Conservation (phyloP, 2,329 filamentous ascomycete species). For the Phaeophleospora eucalypticola region DNA sequence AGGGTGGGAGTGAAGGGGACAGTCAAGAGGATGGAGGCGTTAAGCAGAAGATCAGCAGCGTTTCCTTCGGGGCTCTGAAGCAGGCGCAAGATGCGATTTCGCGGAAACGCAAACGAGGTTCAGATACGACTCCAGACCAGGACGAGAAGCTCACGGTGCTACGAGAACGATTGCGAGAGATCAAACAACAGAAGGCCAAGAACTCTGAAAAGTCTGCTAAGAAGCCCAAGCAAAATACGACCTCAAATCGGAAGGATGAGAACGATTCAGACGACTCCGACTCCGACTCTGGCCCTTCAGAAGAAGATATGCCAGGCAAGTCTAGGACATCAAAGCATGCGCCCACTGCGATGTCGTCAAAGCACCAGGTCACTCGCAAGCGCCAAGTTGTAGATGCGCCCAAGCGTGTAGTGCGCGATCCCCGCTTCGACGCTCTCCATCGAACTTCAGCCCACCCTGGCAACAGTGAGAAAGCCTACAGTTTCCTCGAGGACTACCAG, state of each 20-base stretch:
- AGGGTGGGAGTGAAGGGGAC: constrained; percentile 28
- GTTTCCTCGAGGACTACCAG: constrained; percentile 83
- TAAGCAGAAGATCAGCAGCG: constrained; percentile 49
- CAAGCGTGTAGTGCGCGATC: constrained; percentile 67
- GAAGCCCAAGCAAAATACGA: constrained; percentile 11
- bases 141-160: constrained; percentile 46
- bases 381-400: constrained; percentile 64
- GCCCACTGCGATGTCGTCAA: constrained; percentile 75
- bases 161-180: constrained; percentile 41
- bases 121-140: constrained; percentile 35
- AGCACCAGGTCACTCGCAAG: constrained; percentile 74
- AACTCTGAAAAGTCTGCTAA: constrained; percentile 1
- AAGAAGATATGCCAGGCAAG: constrained; percentile 36
- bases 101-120: constrained; percentile 42
- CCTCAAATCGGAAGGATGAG: constrained; percentile 19
- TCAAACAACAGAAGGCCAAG: constrained; percentile 39
- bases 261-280: constrained; percentile 21
- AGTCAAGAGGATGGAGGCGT: constrained; percentile 39
- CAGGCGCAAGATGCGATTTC: constrained; percentile 71
- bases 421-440: constrained; percentile 73
- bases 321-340: constrained; percentile 77
- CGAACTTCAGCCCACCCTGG: constrained; percentile 39
- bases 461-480: constrained; percentile 68
- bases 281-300: constrained; percentile 38
- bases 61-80: constrained; percentile 87